phyloP scores from a whole-genome alignment of 495 filamentous ascomycete genomes.

The Rhypophila decipiens region DNA sequence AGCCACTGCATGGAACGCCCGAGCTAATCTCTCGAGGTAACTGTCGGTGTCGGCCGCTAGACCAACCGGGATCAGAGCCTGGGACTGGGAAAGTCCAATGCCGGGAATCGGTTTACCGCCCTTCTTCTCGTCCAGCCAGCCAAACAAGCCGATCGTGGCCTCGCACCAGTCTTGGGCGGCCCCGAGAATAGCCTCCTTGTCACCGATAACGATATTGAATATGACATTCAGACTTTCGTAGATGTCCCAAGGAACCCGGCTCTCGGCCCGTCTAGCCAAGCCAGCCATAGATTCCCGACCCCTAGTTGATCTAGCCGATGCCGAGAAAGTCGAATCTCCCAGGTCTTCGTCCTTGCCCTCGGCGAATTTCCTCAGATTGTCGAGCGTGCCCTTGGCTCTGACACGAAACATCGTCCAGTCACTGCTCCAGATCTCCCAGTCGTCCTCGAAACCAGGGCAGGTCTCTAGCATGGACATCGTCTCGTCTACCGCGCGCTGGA shows the following conservation, averaged over 20 bases:
- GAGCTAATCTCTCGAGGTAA: slow-evolving; percentile 43
- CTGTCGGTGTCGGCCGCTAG: slow-evolving; percentile 23
- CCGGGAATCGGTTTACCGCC: slow-evolving; percentile 24
- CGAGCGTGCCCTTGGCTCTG: slow-evolving; percentile 55
- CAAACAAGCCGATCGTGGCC: slow-evolving; percentile 68
- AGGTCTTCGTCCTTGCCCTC: slow-evolving; percentile 54
- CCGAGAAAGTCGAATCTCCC: slow-evolving; percentile 31
- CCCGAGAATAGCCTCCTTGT: slow-evolving; percentile 59
- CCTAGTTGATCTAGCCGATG: slow-evolving; percentile 20
- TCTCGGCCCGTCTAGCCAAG: slow-evolving; percentile 68
- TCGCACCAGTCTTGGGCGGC: slow-evolving; percentile 80
- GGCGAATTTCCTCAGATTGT: slow-evolving; percentile 64
- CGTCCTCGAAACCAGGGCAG: slow-evolving; percentile 58
- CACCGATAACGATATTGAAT: slow-evolving; percentile 71
- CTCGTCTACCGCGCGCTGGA: slow-evolving; percentile 60
- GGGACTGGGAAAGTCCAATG: slow-evolving; percentile 27
- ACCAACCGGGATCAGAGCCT: slow-evolving; percentile 30
- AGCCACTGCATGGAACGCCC: slow-evolving; percentile 40
- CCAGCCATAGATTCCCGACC: slow-evolving; percentile 37
- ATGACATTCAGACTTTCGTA: slow-evolving; percentile 71
- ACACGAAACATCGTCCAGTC: slow-evolving; percentile 78
- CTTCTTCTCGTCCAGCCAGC: slow-evolving; percentile 83
- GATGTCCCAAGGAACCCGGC: slow-evolving; percentile 77
- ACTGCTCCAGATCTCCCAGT: slow-evolving; percentile 70
- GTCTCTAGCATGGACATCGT: slow-evolving; percentile 58